phyloP scores from a whole-genome alignment of 2,329 filamentous ascomycete genomes.

The Apiospora rasikravindrae region DNA sequence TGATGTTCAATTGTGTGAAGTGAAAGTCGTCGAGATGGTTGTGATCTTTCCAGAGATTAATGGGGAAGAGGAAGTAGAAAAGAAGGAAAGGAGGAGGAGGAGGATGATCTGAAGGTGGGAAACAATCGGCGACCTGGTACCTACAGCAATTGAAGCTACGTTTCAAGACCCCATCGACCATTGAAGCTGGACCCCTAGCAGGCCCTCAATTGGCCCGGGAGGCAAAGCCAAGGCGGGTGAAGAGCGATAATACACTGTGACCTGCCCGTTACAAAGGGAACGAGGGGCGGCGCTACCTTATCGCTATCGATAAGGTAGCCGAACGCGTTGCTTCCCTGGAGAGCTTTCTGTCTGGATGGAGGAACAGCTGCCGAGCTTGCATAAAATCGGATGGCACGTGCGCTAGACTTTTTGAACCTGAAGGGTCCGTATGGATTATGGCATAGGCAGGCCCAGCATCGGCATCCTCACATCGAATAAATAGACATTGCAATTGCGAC shows the following conservation, averaged over 20 bases:
- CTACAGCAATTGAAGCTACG: conserved; percentile 20
- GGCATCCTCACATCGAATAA: not conserved
- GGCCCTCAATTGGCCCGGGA: conserved; percentile 1
- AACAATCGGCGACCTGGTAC: not conserved
- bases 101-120: not conserved
- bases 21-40: conserved; percentile 21
- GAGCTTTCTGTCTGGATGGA: conserved; percentile 7
- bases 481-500: conserved; percentile 9
- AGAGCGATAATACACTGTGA: not conserved
- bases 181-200: not conserved
- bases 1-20: conserved; percentile 23
- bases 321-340: not conserved
- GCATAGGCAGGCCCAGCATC: not conserved
- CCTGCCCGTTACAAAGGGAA: not conserved
- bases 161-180: conserved; percentile 19
- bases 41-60: conserved; percentile 18
- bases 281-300: not conserved
- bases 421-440: not conserved
- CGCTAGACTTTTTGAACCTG: conserved; percentile 4
- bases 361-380: conserved; percentile 7
- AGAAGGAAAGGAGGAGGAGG: not conserved
- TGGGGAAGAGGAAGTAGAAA: not conserved
- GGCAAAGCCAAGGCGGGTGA: conserved; percentile 9
- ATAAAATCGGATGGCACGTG: conserved; percentile 6
- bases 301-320: conserved; percentile 5